Evolutionary conservation across 2,329 filamentous ascomycete genomes (phyloP), one percentile per base, ranked within the genome.

Genomic region (Neopestalotiopsis clavispora): DNA sequence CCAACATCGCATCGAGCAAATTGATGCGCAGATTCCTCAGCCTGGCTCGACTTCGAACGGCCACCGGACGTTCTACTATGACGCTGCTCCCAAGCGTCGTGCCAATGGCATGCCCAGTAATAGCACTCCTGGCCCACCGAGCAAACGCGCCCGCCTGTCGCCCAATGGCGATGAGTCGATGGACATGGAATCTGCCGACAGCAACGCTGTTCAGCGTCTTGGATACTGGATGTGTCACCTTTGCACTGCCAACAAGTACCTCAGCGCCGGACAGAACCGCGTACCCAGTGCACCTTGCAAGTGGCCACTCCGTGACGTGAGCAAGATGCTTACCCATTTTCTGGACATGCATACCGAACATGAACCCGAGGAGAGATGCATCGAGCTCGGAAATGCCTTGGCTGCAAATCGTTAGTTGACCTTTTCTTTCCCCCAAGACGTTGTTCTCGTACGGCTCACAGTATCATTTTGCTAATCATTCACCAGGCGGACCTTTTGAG

Each of bases 161-260:
- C 23, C 64, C 17, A 61, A 63, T 17, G 70, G 68, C 10, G 69
- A 72, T 20, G 70, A 72, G 20, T 70, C 73, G 32, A 62, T 61
- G 17, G 71, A 68, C 1, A 69, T 67, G 14, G 71, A 73, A 0
- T 9, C 32, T 34, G 49, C 69, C 4, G 69, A 72, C n/a, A 61
- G 57, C 7, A 68, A 70, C 61, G 74, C 73, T 1, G 72, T 82
- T 10, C 80, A 81, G 71, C 82, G 83, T 2, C 76, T 84, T n/a
- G 83, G 83, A 20, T 81, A 79, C 73, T 85, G 83, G 83, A 81
- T 81, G 70, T 85, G 83, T 71, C 81, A 80, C 0, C 78, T 85
- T 1, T 85, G 83, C 74, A 78, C 76, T 3, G 79, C 82, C 1
- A 74, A 78, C 45, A 85, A 84, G 72, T 85, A 81, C 71, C 73